phyloP scores from a whole-genome alignment of 169 alveolate species.

The Cyclospora cayetanensis region DNA sequence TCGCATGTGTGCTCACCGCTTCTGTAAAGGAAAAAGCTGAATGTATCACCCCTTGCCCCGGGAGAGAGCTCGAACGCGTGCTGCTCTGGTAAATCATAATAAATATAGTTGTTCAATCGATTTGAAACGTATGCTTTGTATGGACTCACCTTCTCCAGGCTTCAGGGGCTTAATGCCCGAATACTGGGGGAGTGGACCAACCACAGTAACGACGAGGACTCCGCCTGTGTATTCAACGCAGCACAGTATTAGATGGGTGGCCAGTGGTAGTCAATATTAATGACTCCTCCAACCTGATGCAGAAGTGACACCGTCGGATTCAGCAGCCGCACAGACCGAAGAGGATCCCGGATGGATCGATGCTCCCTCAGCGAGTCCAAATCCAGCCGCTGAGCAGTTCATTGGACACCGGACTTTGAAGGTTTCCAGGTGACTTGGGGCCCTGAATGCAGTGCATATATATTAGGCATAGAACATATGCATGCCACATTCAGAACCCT shows the following conservation, averaged over 20 bases:
- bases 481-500: background rate
- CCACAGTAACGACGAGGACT: conserved; percentile 75
- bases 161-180: conserved; percentile 47
- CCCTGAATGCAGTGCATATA: background rate
- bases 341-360: conserved; percentile 85
- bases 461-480: background rate
- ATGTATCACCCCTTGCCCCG: background rate
- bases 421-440: background rate
- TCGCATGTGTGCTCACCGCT: background rate
- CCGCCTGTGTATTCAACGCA: conserved; percentile 71
- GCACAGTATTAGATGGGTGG: too few relatives aligned
- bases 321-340: conserved; percentile 90
- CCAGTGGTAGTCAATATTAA: background rate
- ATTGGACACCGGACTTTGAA: conserved; percentile 79
- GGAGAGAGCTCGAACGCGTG: background rate
- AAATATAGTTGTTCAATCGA: background rate
- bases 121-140: background rate
- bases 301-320: conserved; percentile 87
- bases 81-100: background rate
- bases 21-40: conserved; percentile 56
- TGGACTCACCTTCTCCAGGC: background rate
- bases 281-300: conserved; percentile 77
- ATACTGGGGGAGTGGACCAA: conserved; percentile 73
- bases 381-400: conserved; percentile 77
- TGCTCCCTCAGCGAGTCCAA: conserved; percentile 75